Percentiles rank a stretch among this genome's conserved stretches.
Conservation (phyloP, 345 rosid species). For the Xanthoceras sorbifolium region DNA sequence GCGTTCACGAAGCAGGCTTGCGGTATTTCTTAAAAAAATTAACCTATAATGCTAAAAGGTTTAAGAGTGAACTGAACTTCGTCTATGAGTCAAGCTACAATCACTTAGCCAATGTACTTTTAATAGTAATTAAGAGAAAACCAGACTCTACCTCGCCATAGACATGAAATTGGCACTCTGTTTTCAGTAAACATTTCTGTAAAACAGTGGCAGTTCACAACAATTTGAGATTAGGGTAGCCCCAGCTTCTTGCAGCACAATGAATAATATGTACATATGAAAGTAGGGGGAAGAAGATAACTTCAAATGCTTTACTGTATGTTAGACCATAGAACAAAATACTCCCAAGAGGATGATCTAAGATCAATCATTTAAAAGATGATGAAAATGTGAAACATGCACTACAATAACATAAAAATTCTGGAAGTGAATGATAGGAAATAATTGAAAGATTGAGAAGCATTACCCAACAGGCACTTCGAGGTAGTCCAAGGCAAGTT, state of each 20-base stretch:
- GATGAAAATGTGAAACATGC: not conserved
- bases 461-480: slow-evolving; percentile 84
- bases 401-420: not conserved
- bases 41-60: not conserved
- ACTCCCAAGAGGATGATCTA: not conserved
- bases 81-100: not conserved
- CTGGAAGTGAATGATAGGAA: not conserved
- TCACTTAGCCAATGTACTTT: not conserved
- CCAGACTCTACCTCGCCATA: not conserved
- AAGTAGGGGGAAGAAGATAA: not conserved
- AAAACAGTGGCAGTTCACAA: not conserved
- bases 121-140: not conserved
- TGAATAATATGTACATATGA: not conserved
- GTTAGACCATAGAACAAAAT: not conserved
- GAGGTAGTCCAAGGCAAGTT: slow-evolving; percentile 69
- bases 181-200: not conserved
- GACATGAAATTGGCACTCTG: not conserved
- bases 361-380: no score
- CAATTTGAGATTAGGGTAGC: not conserved
- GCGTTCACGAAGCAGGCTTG: no score
- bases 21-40: no score
- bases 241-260: not conserved
- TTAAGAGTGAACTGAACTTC: not conserved
- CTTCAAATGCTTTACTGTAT: not conserved
- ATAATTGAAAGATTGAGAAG: not conserved